Evolutionary conservation across 1,139 yeast species (phyloP).

Genomic region (Kurtzmaniella quercitrusa): DNA sequence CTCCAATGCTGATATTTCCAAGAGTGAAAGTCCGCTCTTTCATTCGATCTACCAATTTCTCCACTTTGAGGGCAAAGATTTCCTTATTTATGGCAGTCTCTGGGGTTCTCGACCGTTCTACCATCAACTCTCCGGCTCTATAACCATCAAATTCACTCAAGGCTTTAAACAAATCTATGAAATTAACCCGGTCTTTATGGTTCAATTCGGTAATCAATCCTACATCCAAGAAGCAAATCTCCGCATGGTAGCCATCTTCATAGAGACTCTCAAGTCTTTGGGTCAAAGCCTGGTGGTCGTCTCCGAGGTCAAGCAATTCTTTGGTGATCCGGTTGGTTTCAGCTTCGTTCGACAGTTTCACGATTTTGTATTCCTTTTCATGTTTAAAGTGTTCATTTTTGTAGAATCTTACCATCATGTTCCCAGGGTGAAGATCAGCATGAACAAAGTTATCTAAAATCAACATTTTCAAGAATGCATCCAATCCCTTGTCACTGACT

Average conservation of each 20-base stretch:
- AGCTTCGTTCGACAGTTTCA: slow-evolving; percentile 38
- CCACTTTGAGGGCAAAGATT: slow-evolving; percentile 82
- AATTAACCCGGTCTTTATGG: slow-evolving; percentile 71
- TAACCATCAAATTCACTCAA: slow-evolving; percentile 91
- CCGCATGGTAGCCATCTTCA: slow-evolving; percentile 71
- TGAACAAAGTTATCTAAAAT: slow-evolving; percentile 90
- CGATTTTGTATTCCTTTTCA: slow-evolving; percentile 45
- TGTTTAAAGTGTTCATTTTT: slow-evolving; percentile 45
- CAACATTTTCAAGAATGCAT: slow-evolving; percentile 89
- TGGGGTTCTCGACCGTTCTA: slow-evolving; percentile 90
- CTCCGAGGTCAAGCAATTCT: slow-evolving; percentile 36
- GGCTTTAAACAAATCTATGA: slow-evolving; percentile 84
- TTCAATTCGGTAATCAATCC: slow-evolving; percentile 91
- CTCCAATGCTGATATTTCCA: slow-evolving; percentile 91
- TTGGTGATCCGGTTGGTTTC: slow-evolving; percentile 48
- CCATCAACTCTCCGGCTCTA: slow-evolving; percentile 91
- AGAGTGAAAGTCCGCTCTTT: slow-evolving; percentile 86
- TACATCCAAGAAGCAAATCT: slow-evolving; percentile 85
- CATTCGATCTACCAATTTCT: slow-evolving; percentile 72
- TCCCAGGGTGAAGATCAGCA: slow-evolving; percentile 96
- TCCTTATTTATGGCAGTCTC: slow-evolving; percentile 84
- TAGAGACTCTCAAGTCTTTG: slow-evolving; percentile 45
- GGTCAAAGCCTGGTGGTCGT: slow-evolving; percentile 46
- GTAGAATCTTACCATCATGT: slow-evolving; percentile 77
- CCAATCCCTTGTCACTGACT: slow-evolving; percentile 82